Base-by-base conservation (phyloP, 495 filamentous ascomycete genomes). In the Daldinia decipiens region DNA sequence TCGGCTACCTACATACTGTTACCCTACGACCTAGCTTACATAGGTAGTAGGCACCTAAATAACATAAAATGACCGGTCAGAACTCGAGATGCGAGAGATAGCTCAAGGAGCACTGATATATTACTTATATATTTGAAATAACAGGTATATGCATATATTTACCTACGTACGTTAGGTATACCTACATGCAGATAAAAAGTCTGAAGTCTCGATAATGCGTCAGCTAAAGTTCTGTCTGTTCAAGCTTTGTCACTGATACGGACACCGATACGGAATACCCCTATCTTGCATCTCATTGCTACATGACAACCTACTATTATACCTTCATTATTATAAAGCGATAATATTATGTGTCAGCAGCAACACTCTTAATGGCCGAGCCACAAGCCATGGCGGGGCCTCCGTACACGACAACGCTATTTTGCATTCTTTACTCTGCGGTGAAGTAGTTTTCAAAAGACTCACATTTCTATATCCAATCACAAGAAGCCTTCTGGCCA, bases 321-420 rank as follows among this genome's bases (percentile, higher is more conserved):
- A 47, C 43, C 19, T 1, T 24, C 43, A 47, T 47, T 47, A 47
- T 47, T 19, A 47, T 47, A 47, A 24, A 21, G 21, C 43, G 17
- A 47, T 47, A 21, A 47, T 47, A 21, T 47, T 47, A 47, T 47
- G 43, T 47, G 43, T 47, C 43, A 47, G 43, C 43, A 24, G 43
- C 43, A 24, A 11, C 43, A 47, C 43, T 2, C 43, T 24, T 47
- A 47, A 47, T 47, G 43, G 43, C 12, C 43, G 43, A 47, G 43
- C 43, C 43, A 47, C 11, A 47, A 47, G 24, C 43, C 9, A 24
- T 13, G 43, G 43, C 43, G 43, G 43, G 43, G 43, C 43, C 9
- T 47, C 21, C 43, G 43, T 11, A 47, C 43, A 47, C 17, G 43
- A 47, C 43, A 47, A 24, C 43, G 3, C 4, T 47, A 21, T 47